A percentile compares a stretch with the other conserved stretches of the same genome.
Conservation (phyloP, 2,329 filamentous ascomycete species). For the Orbilia oligospora region DNA sequence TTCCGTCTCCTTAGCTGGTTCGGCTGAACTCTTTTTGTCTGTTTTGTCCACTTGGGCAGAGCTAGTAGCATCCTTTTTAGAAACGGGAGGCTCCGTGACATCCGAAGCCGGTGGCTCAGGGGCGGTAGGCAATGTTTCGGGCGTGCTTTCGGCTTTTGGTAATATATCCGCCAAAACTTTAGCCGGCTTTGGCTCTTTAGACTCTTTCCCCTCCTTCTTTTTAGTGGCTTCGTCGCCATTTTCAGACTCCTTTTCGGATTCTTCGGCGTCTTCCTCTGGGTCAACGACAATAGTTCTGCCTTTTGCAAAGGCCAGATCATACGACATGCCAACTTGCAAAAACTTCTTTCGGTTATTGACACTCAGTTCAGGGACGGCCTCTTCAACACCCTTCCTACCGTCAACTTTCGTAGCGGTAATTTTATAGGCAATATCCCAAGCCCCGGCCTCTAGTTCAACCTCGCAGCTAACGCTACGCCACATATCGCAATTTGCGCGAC, state of each 20-base stretch:
- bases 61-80: conserved; percentile 21
- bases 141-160: conserved; percentile 23
- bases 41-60: conserved; percentile 13
- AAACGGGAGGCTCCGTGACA: conserved; percentile 33
- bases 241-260: conserved; percentile 69
- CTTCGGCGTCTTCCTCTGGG: conserved; percentile 66
- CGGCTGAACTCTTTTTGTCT: conserved; percentile 2
- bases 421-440: conserved; percentile 82
- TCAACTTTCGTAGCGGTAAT: conserved; percentile 75
- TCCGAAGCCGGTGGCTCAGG: conserved; percentile 40
- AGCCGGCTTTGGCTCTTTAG: conserved; percentile 55
- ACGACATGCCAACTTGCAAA: conserved; percentile 77
- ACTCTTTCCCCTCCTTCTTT: conserved; percentile 53
- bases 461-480: conserved; percentile 83
- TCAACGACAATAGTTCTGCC: conserved; percentile 69
- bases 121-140: conserved; percentile 17
- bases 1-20: conserved; percentile 17
- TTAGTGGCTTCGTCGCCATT: conserved; percentile 67
- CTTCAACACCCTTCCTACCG: conserved; percentile 74
- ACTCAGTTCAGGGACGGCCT: conserved; percentile 74
- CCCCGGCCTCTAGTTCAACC: conserved; percentile 79
- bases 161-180: conserved; percentile 63
- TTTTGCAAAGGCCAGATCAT: conserved; percentile 79
- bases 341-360: conserved; percentile 78
- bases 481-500: conserved; percentile 69